Evolutionary conservation across 73 alveolate genomes (phyloP).

Genomic region (Vitrella brassicaformis): DNA sequence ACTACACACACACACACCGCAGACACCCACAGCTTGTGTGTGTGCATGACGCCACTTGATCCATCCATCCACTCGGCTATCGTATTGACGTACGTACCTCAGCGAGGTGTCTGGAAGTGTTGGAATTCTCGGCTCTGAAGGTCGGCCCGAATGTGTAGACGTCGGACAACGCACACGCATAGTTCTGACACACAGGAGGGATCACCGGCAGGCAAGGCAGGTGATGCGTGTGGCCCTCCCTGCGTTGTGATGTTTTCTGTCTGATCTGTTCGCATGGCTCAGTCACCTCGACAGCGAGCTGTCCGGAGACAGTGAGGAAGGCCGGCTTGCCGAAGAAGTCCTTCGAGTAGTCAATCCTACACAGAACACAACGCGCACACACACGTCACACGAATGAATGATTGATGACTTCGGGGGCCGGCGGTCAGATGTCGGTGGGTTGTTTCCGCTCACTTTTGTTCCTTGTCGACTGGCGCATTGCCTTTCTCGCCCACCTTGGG

Average conservation of each 20-base stretch:
- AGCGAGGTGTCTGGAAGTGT: constrained; percentile 64
- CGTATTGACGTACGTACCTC: not conserved
- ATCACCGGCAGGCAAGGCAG: no score
- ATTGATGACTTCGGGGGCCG: no score
- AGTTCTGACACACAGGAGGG: no score
- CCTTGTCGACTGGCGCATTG: no score
- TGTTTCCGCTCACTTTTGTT: no score
- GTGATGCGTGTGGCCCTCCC: no score
- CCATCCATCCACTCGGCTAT: not conserved
- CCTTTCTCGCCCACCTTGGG: constrained; percentile 18
- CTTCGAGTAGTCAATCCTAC: constrained; percentile 68
- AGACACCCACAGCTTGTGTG: not conserved
- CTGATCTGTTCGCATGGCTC: no score
- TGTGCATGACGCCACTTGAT: not conserved
- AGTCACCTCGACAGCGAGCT: constrained; percentile 52
- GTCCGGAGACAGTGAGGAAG: constrained; percentile 91
- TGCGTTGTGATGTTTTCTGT: no score
- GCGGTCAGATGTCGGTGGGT: no score
- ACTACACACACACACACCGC: constrained; percentile 18
- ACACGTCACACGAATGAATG: no score
- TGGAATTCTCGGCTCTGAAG: constrained; percentile 97
- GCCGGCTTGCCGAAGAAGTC: constrained; percentile 93
- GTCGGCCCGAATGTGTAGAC: constrained; percentile 99
- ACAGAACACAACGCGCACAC: not conserved
- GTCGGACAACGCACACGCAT: constrained; percentile 73